Base-by-base conservation (phyloP, 805 yeast genomes). In the Blastobotrys muscicola region DNA sequence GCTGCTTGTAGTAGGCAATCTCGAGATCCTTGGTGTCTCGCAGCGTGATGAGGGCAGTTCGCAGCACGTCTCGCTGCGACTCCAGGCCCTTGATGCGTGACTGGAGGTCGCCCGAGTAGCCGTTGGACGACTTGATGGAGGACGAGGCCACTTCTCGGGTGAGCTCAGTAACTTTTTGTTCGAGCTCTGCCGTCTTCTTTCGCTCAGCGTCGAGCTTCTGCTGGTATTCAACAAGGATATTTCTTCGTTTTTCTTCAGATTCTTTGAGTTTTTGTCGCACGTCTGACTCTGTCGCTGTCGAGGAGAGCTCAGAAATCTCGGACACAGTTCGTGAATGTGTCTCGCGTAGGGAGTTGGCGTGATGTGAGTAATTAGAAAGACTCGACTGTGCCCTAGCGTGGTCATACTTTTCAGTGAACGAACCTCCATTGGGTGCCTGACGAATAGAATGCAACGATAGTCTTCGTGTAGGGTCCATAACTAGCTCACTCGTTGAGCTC, bases 191-290 rank as follows among this genome's bases (percentile, higher is more conserved):
- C 6, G 38, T 45, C 26, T 45, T 41, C 15, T 45, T 41, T 14
- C 56, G 46, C 42, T 52, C 55, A 2, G 29, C 33, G 39, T 53
- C 57, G 12, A 53, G 45, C 39, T 49, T 52, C 31, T 50, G 47
- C 37, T 50, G 50, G 42, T 52, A 50, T 13, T 53, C 53, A 13
- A 51, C 30, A 40, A 52, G 38, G 29, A 44, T 26, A n/a, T 33
- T 33, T 6, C 50, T 41, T 8, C 51, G 42, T 20, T 43, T 43
- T 8, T 52, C 55, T 15, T 53, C 54, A 8, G 52, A 41, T 31
- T 47, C 51, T 20, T 47, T 34, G 23, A 52, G 44, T 30, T 47
- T 46, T 12, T 40, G 42, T 30, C 45, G 36, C 33, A 32, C 34
- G 14, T 32, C 14, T 13, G 34, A 12, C 14, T 32, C 14, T 32